Percentiles rank a stretch among this genome's conserved stretches.
These are phyloP conservation scores for Tricholoma sp. DNA, from an alignment of 768 basidiomycete species.

Conservation along the genomic window DNA sequence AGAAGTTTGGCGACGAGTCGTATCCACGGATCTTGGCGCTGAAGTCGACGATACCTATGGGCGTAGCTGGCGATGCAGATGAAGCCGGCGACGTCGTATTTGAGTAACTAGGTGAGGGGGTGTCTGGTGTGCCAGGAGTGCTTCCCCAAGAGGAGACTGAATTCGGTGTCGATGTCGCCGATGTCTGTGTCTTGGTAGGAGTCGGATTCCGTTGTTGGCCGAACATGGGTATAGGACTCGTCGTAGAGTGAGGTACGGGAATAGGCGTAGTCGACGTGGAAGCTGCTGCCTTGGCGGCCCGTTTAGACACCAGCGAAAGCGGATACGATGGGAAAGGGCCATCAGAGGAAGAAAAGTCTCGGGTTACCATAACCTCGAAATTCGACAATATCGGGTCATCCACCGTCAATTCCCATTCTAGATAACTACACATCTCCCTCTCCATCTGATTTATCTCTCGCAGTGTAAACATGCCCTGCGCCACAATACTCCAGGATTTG, in stretches of 20 bases:
- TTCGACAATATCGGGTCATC: constrained; percentile 54
- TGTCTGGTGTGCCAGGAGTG: constrained; percentile 41
- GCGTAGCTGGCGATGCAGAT: constrained; percentile 58
- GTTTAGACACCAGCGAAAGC: constrained; percentile 56
- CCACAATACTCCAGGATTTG: constrained; percentile 89
- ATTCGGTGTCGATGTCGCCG: constrained; percentile 27
- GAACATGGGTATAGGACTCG: constrained; percentile 46
- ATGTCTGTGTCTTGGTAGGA: constrained; percentile 23
- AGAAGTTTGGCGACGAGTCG: constrained; percentile 35
- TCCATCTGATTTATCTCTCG: constrained; percentile 97
- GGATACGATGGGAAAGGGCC: constrained; percentile 62
- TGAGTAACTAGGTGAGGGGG: constrained; percentile 50
- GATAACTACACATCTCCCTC: constrained; percentile 85
- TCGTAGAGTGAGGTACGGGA: constrained; percentile 37
- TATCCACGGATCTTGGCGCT: constrained; percentile 44
- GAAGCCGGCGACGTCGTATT: constrained; percentile 54
- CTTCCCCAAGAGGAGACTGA: constrained; percentile 22
- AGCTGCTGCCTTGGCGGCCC: constrained; percentile 41
- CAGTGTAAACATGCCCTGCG: constrained; percentile 79
- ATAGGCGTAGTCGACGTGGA: constrained; percentile 36
- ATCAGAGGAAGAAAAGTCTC: constrained; percentile 47
- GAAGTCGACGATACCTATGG: constrained; percentile 44
- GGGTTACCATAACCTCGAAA: constrained; percentile 51
- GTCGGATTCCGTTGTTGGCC: constrained; percentile 31
- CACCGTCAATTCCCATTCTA: constrained; percentile 88